These are phyloP conservation scores for Candida orba DNA, from an alignment of 805 yeast species.

Conservation along the genomic window DNA sequence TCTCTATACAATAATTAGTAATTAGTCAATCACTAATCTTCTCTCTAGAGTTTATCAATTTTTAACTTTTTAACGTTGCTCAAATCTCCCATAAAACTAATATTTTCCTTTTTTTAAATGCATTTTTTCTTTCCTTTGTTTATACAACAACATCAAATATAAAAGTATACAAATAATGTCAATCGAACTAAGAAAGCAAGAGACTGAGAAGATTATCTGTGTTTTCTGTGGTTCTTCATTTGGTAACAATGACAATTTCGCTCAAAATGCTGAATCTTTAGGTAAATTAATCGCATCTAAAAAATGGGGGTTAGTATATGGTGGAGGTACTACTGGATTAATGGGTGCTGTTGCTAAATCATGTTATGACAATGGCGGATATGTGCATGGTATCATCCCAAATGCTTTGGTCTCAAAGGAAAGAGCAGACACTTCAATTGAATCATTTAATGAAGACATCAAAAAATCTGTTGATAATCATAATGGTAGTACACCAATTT, in stretches of 20 bases:
- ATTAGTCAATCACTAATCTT: no score
- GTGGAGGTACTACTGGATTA: slow-evolving; percentile 83
- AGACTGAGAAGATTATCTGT: slow-evolving; percentile 41
- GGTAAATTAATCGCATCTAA: slow-evolving; percentile 52
- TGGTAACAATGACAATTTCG: slow-evolving; percentile 47
- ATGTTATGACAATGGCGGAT: slow-evolving; percentile 41
- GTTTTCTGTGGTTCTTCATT: slow-evolving; percentile 84
- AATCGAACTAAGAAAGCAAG: neutral
- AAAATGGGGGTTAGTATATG: slow-evolving; percentile 75
- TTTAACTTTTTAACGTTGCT: no score
- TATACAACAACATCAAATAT: neutral
- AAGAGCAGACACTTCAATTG: slow-evolving; percentile 30
- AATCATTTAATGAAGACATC: slow-evolving; percentile 40
- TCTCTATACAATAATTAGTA: no score
- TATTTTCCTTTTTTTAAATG: no score
- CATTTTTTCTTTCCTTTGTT: no score
- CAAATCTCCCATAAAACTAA: no score
- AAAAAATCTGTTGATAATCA: slow-evolving; percentile 52
- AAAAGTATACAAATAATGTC: neutral
- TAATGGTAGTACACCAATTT: slow-evolving; percentile 56
- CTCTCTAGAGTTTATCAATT: no score
- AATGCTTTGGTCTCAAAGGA: slow-evolving; percentile 71
- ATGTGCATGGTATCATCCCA: slow-evolving; percentile 85
- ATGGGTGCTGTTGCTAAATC: slow-evolving; percentile 74
- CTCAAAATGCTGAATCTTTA: slow-evolving; percentile 48